Base-by-base conservation (phyloP, 768 basidiomycete genomes). In the Boletus tomentosulus region DNA sequence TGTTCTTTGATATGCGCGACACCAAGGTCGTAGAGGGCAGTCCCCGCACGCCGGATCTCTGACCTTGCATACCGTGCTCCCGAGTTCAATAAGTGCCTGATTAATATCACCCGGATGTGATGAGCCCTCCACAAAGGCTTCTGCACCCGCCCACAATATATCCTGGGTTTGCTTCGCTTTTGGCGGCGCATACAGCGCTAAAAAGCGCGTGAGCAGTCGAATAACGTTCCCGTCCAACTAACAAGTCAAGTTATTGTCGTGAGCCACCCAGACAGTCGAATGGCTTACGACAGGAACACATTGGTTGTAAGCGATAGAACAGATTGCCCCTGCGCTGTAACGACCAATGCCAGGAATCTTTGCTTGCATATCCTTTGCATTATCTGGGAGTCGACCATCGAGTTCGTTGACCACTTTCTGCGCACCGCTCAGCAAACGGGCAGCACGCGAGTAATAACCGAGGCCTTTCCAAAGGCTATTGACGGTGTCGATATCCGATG, bases 71-170 rank as follows among this genome's bases (percentile, higher is more conserved):
- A 97, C 81, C 3, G 92, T 96, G 66, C 89, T 90, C 46, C 95
- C 95, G 7, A 98, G 82, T 66, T 98, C 95, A 67, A 98, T 98
- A 48, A 98, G 76, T 13, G 90, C 93, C 72, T 97, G 89, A 64
- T 96, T 96, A 58, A 94, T 77, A 66, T 95, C 90, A 16, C 93
- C 92, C 0, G 92, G 81, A 57, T 78, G 68, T 33, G 79, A 61
- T 0, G 75, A 65, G 12, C 58, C 74, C 38, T 81, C 70, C 10
- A 97, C 87, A 66, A 97, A 78, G 3, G 75, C 76, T 38, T 76
- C 76, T 1, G 94, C 94, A 5, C 81, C 85, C 5, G 76, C 70
- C 94, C 94, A 97, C n/a, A 98, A 73, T 49, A 89, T 69, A 61
- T 92, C 86, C 48, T 90, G 79, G 1, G 89, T 86, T 11, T 73